phyloP scores from a whole-genome alignment of 2,329 filamentous ascomycete genomes.

The Periconia sp. region DNA sequence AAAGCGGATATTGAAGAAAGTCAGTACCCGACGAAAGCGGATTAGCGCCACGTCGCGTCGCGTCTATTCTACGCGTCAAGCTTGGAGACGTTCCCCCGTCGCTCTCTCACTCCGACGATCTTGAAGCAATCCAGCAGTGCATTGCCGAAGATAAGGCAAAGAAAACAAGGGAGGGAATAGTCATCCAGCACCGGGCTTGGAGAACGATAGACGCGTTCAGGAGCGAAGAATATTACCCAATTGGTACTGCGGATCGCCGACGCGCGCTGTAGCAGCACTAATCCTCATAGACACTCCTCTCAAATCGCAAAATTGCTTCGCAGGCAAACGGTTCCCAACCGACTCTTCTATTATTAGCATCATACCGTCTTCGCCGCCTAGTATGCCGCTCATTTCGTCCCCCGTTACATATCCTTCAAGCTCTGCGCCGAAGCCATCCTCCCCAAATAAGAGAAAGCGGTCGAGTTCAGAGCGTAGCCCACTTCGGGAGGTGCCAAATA shows the following conservation, averaged over 20 bases:
- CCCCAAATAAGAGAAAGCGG: slow-evolving; percentile 48
- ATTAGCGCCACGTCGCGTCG: slow-evolving; percentile 21
- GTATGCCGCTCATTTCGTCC: slow-evolving; percentile 67
- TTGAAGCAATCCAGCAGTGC: slow-evolving; percentile 52
- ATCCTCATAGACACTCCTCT: slow-evolving; percentile 41
- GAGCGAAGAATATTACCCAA: slow-evolving; percentile 54
- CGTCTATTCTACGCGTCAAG: slow-evolving; percentile 4
- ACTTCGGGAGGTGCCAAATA: slow-evolving; percentile 38
- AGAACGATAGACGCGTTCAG: slow-evolving; percentile 54
- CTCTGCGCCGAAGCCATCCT: slow-evolving; percentile 49
- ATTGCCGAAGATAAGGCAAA: slow-evolving; percentile 48
- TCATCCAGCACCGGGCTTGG: slow-evolving; percentile 61
- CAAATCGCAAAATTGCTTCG: slow-evolving; percentile 22
- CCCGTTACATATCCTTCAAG: slow-evolving; percentile 63
- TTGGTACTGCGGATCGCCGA: slow-evolving; percentile 33
- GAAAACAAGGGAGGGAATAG: slow-evolving; percentile 53
- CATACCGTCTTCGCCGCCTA: slow-evolving; percentile 54
- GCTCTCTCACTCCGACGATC: slow-evolving; percentile 52
- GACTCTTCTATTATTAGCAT: slow-evolving; percentile 17
- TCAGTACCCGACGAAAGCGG: slow-evolving; percentile 10
- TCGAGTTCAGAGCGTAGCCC: slow-evolving; percentile 35
- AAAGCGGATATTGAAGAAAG: too few species aligned
- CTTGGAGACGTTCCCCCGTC: slow-evolving; percentile 24
- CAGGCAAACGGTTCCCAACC: slow-evolving; percentile 13
- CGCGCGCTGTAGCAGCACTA: slow-evolving; percentile 19